Conservation (phyloP, 2,329 filamentous ascomycete species). For the Neurospora crassa region DNA sequence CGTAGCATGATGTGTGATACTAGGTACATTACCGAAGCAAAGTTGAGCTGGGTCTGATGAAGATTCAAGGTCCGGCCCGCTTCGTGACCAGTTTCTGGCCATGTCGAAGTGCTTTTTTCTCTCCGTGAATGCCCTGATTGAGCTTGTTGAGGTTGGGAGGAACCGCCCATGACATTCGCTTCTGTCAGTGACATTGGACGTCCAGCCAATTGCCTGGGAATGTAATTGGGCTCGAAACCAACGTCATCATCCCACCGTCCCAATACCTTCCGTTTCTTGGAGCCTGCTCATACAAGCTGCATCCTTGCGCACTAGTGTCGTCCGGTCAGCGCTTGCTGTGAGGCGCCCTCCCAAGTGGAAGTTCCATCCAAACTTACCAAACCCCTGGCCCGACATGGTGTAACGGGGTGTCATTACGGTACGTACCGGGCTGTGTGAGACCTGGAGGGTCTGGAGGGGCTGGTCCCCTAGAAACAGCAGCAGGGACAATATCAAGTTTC, state of each 20-base stretch:
- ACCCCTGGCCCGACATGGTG: not conserved
- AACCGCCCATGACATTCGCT: not conserved
- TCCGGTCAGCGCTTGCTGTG: not conserved
- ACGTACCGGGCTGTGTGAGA: not conserved
- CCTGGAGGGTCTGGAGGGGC: not conserved
- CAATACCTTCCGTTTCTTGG: not conserved
- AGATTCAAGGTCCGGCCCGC: constrained; percentile 18
- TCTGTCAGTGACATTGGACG: not conserved
- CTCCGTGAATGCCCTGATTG: not conserved
- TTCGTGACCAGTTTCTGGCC: constrained; percentile 3
- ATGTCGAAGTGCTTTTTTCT: constrained; percentile 1
- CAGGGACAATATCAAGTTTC: not conserved
- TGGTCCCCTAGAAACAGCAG: not conserved
- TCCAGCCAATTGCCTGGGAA: constrained; percentile 15
- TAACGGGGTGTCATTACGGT: not conserved
- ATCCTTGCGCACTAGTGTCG: not conserved
- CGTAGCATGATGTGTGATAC: not conserved
- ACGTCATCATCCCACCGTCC: constrained; percentile 18
- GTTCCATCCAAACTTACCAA: not conserved
- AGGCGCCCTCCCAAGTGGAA: not conserved
- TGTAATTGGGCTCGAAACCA: constrained; percentile 19
- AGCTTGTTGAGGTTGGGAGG: not conserved
- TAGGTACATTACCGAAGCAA: not conserved
- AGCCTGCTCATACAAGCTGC: not conserved
- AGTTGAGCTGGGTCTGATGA: constrained; percentile 4